phyloP scores from a whole-genome alignment of 352 stramenopile genomes.

The Globisporangium takayamanum region DNA sequence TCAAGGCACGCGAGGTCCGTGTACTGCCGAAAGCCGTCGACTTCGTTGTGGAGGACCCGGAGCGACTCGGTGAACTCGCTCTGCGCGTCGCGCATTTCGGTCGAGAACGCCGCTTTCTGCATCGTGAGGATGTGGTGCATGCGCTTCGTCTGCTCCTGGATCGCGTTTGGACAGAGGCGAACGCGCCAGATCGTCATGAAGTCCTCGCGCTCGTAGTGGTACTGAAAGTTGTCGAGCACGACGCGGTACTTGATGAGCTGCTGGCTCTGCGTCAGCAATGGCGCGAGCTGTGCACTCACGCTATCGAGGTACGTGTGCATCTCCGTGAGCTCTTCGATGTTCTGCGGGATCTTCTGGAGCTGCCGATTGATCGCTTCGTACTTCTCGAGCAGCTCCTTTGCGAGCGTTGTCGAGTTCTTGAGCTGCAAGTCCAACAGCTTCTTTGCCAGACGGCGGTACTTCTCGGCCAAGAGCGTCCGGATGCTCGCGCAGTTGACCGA shows the following conservation, averaged over 20 bases:
- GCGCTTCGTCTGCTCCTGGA: constrained; percentile 81
- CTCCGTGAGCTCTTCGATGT: constrained; percentile 90
- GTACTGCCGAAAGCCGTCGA: constrained; percentile 82
- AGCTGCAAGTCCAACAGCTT: constrained; percentile 73
- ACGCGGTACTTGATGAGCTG: constrained; percentile 75
- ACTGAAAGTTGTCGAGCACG: constrained; percentile 78
- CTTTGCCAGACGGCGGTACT: constrained; percentile 62
- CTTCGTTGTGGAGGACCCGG: constrained; percentile 80
- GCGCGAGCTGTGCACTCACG: constrained; percentile 52
- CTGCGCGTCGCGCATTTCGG: constrained; percentile 92
- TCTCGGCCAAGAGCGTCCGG: constrained; percentile 65
- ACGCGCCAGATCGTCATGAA: constrained; percentile 90
- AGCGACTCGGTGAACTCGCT: constrained; percentile 86
- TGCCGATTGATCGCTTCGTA: constrained; percentile 82
- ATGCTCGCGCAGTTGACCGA: constrained; percentile 70
- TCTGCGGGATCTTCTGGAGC: constrained; percentile 81
- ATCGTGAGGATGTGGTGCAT: constrained; percentile 76
- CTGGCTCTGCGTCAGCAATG: constrained; percentile 64
- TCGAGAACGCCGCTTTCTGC: constrained; percentile 80
- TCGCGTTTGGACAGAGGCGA: constrained; percentile 81
- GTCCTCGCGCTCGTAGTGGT: constrained; percentile 81
- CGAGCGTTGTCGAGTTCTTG: constrained; percentile 65
- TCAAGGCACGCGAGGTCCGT: constrained; percentile 82
- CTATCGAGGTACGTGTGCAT: constrained; percentile 82
- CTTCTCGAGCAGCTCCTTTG: constrained; percentile 73